Evolutionary conservation across 2,329 filamentous ascomycete genomes (phyloP), one percentile per base, ranked within the genome.

Genomic region (Neobulgaria alba): DNA sequence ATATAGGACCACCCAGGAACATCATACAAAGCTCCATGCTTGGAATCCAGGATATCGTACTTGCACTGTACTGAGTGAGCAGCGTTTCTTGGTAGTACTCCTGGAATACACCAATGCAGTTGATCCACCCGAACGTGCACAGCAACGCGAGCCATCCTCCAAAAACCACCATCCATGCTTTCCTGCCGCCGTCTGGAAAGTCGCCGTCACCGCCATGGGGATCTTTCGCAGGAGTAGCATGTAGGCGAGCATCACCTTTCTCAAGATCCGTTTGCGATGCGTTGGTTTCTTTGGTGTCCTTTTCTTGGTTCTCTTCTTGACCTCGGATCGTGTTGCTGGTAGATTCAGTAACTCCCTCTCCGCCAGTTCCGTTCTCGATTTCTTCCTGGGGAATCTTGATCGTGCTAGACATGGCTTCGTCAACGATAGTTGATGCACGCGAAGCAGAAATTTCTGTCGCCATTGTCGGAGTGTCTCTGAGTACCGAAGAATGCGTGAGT

Each of bases 201-300:
- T 73, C 70, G 39, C 63, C 64, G 45, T 50, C 36, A 26, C 53
- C 55, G 17, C 55, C 55, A 44, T 52, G 10, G 45, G 48, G 36
- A 44, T 39, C 4, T n/a, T n/a, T n/a, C n/a, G n/a, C n/a, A n/a
- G n/a, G n/a, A n/a, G n/a, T n/a, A n/a, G n/a, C n/a, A n/a, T n/a
- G n/a, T n/a, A n/a, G n/a, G n/a, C n/a, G n/a, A n/a, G 34, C 50
- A 40, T 42, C 53, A 19, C 43, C 53, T 46, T 55, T 60, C 45
- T 68, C 65, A 65, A 96, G 95, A 64, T 98, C 92, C 54, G 92
- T 90, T 63, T 92, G 79, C 40, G 90, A 96, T 38, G 65, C 56
- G 41, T 63, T 63, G 39, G 61, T 61, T 26, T 12, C 23, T 14
- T 60, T 59, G 15, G 62, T 62, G 19, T 57, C 48, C 29, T 51